Conservation (phyloP, 164 flowering plant species). For the Nelumbo lutea region DNA sequence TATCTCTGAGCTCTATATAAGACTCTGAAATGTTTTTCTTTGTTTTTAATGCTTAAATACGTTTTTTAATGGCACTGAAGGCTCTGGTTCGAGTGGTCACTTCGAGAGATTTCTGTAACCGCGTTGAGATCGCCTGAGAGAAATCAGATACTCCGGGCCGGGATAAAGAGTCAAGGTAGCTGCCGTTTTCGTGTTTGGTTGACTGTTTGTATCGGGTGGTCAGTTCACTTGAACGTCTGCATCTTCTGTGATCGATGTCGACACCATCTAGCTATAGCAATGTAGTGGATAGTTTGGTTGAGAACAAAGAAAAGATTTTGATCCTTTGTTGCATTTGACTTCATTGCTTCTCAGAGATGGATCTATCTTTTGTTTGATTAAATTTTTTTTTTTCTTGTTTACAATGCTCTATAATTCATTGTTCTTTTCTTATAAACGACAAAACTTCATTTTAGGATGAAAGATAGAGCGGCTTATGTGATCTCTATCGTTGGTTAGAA, state of each 20-base stretch:
- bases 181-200: not conserved
- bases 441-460: too few species aligned
- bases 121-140: slow-evolving; percentile 28
- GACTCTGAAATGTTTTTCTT: not conserved
- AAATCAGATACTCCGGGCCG: slow-evolving; percentile 3
- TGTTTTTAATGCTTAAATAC: not conserved
- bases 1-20: slow-evolving; percentile 3
- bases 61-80: slow-evolving; percentile 11
- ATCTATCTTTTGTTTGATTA: too few species aligned
- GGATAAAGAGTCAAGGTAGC: not conserved
- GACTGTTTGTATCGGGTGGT: not conserved
- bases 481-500: too few species aligned
- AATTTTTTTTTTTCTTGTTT: too few species aligned
- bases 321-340: not conserved
- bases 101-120: slow-evolving; percentile 9
- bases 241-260: slow-evolving; percentile 1
- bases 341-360: not conserved
- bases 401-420: too few species aligned
- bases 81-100: slow-evolving; percentile 16
- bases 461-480: too few species aligned
- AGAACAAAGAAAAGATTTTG: not conserved
- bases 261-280: not conserved
- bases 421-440: too few species aligned
- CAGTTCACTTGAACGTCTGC: slow-evolving; percentile 3
- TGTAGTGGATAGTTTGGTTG: not conserved